A percentile compares a stretch with the other conserved stretches of the same genome.
Evolutionary conservation across 176 grass and related monocot genomes (phyloP).

Genomic region (Aechmea fasciata): DNA sequence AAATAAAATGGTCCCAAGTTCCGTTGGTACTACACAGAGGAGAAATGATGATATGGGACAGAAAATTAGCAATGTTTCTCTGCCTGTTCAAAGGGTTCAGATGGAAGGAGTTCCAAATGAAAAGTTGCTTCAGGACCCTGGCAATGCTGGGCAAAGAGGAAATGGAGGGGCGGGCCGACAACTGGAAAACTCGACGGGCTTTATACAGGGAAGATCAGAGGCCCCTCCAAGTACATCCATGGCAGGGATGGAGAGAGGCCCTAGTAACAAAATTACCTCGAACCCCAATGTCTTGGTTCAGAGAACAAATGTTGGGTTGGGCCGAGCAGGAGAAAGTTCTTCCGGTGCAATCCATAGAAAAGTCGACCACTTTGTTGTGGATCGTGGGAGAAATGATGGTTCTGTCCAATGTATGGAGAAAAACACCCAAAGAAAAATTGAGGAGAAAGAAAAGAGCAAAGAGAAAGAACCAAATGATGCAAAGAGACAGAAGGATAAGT

Average conservation of each 20-base stretch:
- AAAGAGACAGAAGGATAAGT: slow-evolving; percentile 40
- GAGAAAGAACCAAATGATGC: slow-evolving; percentile 25
- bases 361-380: slow-evolving; percentile 23
- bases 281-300: slow-evolving; percentile 48
- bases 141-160: slow-evolving; percentile 10
- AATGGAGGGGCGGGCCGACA: slow-evolving; percentile 12
- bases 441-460: slow-evolving; percentile 49
- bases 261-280: slow-evolving; percentile 35
- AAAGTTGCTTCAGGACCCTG: background rate
- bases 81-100: no score
- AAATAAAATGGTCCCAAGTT: slow-evolving; percentile 23
- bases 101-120: slow-evolving; percentile 11
- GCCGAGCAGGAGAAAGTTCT: background rate
- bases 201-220: slow-evolving; percentile 26
- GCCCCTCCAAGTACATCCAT: slow-evolving; percentile 22
- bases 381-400: slow-evolving; percentile 31
- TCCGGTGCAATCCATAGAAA: no score
- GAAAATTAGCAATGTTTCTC: no score
- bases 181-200: slow-evolving; percentile 27
- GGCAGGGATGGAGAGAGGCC: slow-evolving; percentile 30
- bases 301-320: slow-evolving; percentile 45
- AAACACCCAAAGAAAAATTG: slow-evolving; percentile 37
- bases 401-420: slow-evolving; percentile 37
- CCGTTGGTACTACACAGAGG: slow-evolving; percentile 28
- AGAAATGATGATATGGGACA: slow-evolving; percentile 20